A percentile compares a stretch with the other conserved stretches of the same genome.
Conservation (phyloP, 83 land plant species). For the Picea abies region DNA sequence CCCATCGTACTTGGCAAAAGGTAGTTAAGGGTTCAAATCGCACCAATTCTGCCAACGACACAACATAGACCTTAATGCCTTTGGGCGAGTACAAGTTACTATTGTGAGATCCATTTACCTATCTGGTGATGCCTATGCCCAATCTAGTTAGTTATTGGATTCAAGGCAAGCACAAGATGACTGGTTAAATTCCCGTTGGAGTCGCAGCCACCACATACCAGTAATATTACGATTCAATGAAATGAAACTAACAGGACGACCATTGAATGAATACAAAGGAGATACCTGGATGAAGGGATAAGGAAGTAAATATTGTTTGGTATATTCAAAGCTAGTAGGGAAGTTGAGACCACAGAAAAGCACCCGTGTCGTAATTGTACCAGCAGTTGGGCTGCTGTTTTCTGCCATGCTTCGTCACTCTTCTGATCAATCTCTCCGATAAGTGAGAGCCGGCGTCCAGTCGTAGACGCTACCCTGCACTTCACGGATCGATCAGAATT, state of each 20-base stretch:
- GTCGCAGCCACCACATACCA: background rate
- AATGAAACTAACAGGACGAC: too few species aligned
- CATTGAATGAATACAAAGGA: background rate
- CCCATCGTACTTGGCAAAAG: background rate
- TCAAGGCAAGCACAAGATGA: background rate
- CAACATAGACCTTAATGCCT: background rate
- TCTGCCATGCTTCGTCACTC: background rate
- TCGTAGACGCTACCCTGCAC: too few species aligned
- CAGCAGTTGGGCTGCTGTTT: background rate
- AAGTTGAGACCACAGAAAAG: constrained; percentile 5
- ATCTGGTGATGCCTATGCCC: too few species aligned
- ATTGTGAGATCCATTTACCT: background rate
- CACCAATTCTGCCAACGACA: too few species aligned
- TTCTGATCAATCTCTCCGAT: background rate
- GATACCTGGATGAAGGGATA: constrained; percentile 4
- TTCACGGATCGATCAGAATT: too few species aligned
- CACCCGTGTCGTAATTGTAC: background rate
- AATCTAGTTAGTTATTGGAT: too few species aligned
- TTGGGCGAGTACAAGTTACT: background rate
- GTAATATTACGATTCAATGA: too few species aligned
- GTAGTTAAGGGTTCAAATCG: background rate
- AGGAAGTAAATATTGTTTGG: constrained; percentile 8
- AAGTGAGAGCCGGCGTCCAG: background rate
- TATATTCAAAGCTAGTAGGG: background rate
- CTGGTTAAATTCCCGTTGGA: background rate